Evolutionary conservation across 257 asterid genomes (phyloP).

Genomic region (Gynochthodes officinalis): DNA sequence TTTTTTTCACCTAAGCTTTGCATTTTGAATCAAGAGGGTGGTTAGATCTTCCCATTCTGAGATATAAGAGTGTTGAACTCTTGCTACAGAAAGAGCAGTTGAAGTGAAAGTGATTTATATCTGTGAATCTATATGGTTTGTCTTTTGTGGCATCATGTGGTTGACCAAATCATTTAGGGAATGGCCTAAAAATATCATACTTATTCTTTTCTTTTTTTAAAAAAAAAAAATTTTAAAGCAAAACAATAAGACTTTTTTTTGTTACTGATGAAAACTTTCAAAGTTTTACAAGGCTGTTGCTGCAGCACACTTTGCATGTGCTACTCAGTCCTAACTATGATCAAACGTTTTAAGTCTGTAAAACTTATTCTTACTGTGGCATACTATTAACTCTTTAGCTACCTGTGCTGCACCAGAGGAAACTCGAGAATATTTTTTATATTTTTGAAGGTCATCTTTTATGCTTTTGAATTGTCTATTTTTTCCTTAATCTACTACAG

Average conservation of each 20-base stretch:
- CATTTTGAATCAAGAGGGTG: not conserved
- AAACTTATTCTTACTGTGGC: not conserved
- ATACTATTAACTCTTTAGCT: not conserved
- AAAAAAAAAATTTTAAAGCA: too few species aligned
- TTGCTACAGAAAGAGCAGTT: not conserved
- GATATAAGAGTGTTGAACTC: not conserved
- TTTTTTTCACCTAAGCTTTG: not conserved
- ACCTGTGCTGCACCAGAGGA: not conserved
- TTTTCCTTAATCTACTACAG: conserved; percentile 59
- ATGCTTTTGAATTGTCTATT: conserved; percentile 5
- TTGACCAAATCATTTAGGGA: not conserved
- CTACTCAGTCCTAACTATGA: too few species aligned
- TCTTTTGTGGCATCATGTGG: not conserved
- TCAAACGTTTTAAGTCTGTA: too few species aligned
- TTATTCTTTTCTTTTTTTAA: not conserved
- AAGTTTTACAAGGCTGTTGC: too few species aligned
- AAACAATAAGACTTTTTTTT: too few species aligned
- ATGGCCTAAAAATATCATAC: not conserved
- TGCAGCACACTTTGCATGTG: too few species aligned
- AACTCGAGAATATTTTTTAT: not conserved
- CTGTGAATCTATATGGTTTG: not conserved
- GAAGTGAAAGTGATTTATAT: not conserved
- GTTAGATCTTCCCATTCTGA: not conserved
- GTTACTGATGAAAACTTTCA: too few species aligned
- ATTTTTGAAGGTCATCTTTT: not conserved